phyloP scores from a whole-genome alignment of 2,329 filamentous ascomycete species.

The Aspergillus hiratsukae region DNA sequence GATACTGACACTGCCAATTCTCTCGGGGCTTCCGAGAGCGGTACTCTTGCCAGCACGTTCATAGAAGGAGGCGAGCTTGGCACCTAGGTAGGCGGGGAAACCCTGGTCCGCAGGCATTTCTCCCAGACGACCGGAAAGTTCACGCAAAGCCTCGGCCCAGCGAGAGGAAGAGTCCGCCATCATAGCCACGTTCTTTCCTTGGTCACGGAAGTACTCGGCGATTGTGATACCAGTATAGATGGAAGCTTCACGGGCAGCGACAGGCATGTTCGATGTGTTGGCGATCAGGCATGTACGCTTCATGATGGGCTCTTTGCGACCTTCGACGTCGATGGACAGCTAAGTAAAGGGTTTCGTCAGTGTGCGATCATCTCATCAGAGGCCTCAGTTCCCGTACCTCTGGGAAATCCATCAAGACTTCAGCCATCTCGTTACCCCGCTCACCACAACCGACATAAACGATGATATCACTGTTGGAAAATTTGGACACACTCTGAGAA shows the following conservation, averaged over 20 bases:
- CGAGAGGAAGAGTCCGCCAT: slow-evolving; percentile 98
- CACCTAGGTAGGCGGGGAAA: slow-evolving; percentile 95
- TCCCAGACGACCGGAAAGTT: slow-evolving; percentile 95
- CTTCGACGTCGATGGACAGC: slow-evolving; percentile 89
- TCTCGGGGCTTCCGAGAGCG: slow-evolving; percentile 81
- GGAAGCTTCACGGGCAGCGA: slow-evolving; percentile 94
- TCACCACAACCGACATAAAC: slow-evolving; percentile 94
- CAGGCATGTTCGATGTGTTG: slow-evolving; percentile 99
- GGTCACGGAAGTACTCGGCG: slow-evolving; percentile 94
- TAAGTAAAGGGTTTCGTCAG: slow-evolving; percentile 24
- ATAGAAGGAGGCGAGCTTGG: slow-evolving; percentile 98
- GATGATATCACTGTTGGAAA: slow-evolving; percentile 98
- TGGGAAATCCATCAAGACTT: slow-evolving; percentile 99
- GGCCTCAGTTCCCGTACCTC: slow-evolving; percentile 49
- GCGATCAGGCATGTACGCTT: slow-evolving; percentile 98
- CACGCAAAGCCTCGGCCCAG: slow-evolving; percentile 97
- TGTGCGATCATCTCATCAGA: background rate
- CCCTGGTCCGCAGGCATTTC: slow-evolving; percentile 99
- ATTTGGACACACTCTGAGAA: slow-evolving; percentile 96
- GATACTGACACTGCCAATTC: slow-evolving; percentile 90
- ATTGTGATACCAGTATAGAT: slow-evolving; percentile 97
- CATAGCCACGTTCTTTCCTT: slow-evolving; percentile 97
- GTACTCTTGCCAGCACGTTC: slow-evolving; percentile 89
- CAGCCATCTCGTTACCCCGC: slow-evolving; percentile 98
- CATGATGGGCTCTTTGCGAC: slow-evolving; percentile 98